These are phyloP conservation scores for Gilbertella persicaria DNA, from an alignment of 371 early-diverging fungal genomes.

Conservation along the genomic window DNA sequence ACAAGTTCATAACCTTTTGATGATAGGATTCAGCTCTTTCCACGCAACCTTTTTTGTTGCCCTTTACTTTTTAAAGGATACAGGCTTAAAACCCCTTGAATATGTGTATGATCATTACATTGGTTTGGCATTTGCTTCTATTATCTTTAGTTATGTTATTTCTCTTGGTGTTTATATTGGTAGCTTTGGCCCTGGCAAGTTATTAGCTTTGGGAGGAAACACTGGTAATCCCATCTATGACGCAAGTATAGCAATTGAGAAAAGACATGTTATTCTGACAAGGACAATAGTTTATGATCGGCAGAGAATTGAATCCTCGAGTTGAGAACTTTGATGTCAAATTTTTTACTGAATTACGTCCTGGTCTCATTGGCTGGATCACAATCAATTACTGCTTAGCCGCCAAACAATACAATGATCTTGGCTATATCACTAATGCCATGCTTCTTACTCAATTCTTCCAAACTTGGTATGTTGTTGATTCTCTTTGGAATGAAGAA, in stretches of 20 bases:
- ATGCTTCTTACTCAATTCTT: constrained; percentile 76
- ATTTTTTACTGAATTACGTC: constrained; percentile 90
- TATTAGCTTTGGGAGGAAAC: constrained; percentile 90
- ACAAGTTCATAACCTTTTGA: background rate
- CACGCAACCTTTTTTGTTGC: constrained; percentile 58
- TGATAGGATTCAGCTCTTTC: constrained; percentile 48
- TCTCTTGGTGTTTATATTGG: constrained; percentile 72
- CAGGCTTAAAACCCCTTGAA: constrained; percentile 44
- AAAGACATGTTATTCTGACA: background rate
- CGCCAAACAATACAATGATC: constrained; percentile 72
- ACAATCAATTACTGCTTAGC: constrained; percentile 76
- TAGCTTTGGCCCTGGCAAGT: constrained; percentile 68
- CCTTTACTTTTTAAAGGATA: constrained; percentile 30
- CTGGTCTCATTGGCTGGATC: constrained; percentile 87
- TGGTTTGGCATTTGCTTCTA: constrained; percentile 69
- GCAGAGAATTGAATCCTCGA: constrained; percentile 88
- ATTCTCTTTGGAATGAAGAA: constrained; percentile 80
- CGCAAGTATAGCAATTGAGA: constrained; percentile 34
- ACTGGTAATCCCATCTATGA: constrained; percentile 87
- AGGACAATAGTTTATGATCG: constrained; percentile 66
- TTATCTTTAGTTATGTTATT: constrained; percentile 66
- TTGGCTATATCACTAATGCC: constrained; percentile 73
- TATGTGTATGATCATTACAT: constrained; percentile 81
- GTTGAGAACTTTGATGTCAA: constrained; percentile 88
- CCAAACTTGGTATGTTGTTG: constrained; percentile 84